phyloP scores from a whole-genome alignment of 2,329 filamentous ascomycete species.

The Geosmithia flava region DNA sequence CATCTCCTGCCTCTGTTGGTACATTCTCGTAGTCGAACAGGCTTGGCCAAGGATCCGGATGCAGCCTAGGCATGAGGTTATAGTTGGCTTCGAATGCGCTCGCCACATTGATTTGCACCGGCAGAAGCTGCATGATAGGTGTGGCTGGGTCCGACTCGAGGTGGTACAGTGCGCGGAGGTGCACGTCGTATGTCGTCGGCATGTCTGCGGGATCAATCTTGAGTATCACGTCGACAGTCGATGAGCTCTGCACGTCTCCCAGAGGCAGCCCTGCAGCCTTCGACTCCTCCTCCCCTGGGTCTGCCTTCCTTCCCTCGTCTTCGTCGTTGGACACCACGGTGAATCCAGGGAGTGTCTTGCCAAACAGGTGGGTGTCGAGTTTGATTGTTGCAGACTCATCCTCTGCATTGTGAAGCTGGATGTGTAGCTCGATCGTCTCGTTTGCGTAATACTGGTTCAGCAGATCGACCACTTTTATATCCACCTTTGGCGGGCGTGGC shows the following conservation, averaged over 20 bases:
- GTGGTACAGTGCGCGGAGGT: conserved; percentile 65
- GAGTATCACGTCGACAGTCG: conserved; percentile 31
- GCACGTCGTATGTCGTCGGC: conserved; percentile 51
- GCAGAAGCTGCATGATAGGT: conserved; percentile 61
- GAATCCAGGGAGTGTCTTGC: conserved; percentile 37
- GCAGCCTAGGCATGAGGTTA: conserved; percentile 68
- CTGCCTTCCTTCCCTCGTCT: conserved; percentile 17
- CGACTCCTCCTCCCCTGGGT: conserved; percentile 25
- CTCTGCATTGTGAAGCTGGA: conserved; percentile 72
- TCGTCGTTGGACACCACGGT: conserved; percentile 22
- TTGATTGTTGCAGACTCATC: conserved; percentile 63
- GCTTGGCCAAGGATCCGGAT: conserved; percentile 73
- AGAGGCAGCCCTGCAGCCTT: conserved; percentile 28
- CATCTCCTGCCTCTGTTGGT: conserved; percentile 29
- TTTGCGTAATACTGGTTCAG: conserved; percentile 73
- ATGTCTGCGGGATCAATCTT: conserved; percentile 34
- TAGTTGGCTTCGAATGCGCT: conserved; percentile 88
- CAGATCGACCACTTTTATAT: conserved; percentile 52
- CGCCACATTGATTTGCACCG: conserved; percentile 59
- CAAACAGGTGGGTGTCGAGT: conserved; percentile 56
- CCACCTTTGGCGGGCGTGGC: conserved; percentile 86
- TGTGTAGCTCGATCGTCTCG: conserved; percentile 55
- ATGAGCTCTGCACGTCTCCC: conserved; percentile 33
- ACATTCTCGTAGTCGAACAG: conserved; percentile 57
- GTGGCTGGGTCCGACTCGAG: conserved; percentile 70